A percentile compares a stretch with the other conserved stretches of the same genome.
phyloP scores from a whole-genome alignment of 2,329 filamentous ascomycete species.

The Pseudopithomyces maydicus region DNA sequence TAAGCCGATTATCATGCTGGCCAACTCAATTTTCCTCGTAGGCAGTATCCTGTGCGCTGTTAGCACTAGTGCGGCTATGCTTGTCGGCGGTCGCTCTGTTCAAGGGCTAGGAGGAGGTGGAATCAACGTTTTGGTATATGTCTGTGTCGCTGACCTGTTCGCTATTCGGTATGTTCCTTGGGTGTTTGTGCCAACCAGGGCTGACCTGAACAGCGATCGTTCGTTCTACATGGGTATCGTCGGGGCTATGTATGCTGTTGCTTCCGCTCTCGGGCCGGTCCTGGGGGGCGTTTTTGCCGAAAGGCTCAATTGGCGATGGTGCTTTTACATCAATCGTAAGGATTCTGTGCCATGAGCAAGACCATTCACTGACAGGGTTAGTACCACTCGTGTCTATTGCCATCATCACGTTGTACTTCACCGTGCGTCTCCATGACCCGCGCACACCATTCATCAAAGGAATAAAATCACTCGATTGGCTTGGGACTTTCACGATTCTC shows the following conservation, averaged over 20 bases:
- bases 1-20: conserved; percentile 40
- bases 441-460: conserved; percentile 53
- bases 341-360: background rate
- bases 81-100: conserved; percentile 59
- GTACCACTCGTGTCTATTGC: conserved; percentile 55
- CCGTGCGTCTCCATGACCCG: conserved; percentile 59
- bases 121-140: conserved; percentile 57
- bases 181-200: background rate
- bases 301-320: conserved; percentile 57
- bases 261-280: conserved; percentile 58
- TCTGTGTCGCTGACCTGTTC: conserved; percentile 62
- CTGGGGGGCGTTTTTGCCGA: conserved; percentile 58
- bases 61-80: conserved; percentile 54
- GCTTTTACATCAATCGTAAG: conserved; percentile 46
- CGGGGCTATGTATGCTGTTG: conserved; percentile 61
- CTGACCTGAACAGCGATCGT: conserved; percentile 42
- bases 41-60: conserved; percentile 58
- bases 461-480: conserved; percentile 59
- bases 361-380: conserved; percentile 47
- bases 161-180: conserved; percentile 32
- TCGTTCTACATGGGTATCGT: conserved; percentile 58
- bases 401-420: conserved; percentile 56
- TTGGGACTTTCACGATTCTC: conserved; percentile 56
- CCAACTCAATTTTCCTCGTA: conserved; percentile 53
- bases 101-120: conserved; percentile 62